These are phyloP conservation scores for Penicillium polonicum DNA, from an alignment of 2,329 filamentous ascomycete species.

Conservation along the genomic window DNA sequence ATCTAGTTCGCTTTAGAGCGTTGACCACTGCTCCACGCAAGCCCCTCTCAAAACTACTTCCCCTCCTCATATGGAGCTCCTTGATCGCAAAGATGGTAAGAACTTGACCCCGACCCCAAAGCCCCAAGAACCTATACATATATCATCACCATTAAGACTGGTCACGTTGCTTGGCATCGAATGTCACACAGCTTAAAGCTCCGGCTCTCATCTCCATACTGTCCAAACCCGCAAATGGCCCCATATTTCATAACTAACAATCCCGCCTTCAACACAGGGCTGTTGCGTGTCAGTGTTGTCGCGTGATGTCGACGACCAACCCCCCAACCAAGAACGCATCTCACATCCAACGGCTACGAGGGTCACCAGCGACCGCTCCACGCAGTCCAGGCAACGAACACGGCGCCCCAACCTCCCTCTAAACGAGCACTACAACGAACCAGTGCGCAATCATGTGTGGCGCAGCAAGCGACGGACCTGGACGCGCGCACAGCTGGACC, in stretches of 20 bases:
- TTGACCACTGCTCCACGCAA: constrained; percentile 5
- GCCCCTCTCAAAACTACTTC: constrained; percentile 3
- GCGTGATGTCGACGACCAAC: constrained; percentile 31
- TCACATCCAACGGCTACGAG: constrained; percentile 1
- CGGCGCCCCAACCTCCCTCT: constrained; percentile 31
- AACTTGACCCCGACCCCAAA: background rate
- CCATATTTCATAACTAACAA: constrained; percentile 6
- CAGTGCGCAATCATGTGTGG: constrained; percentile 67
- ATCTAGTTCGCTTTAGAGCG: constrained; percentile 3
- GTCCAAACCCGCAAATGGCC: background rate
- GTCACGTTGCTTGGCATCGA: constrained; percentile 4
- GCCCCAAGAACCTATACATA: background rate
- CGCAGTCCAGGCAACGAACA: constrained; percentile 16
- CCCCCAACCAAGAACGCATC: constrained; percentile 15
- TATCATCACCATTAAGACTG: background rate
- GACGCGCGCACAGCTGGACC: constrained; percentile 67
- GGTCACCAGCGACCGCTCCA: constrained; percentile 10
- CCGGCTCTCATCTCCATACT: background rate
- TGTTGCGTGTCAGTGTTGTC: constrained; percentile 41
- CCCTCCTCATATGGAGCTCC: constrained; percentile 29
- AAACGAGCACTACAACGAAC: constrained; percentile 66
- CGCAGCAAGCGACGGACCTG: constrained; percentile 62
- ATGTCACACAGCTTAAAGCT: constrained; percentile 7
- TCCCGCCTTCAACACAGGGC: constrained; percentile 29
- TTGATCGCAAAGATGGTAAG: constrained; percentile 37